Percentiles rank a stretch among this genome's conserved stretches.
phyloP scores from a whole-genome alignment of 1,139 yeast species.

The Schizosaccharomyces versatilis region DNA sequence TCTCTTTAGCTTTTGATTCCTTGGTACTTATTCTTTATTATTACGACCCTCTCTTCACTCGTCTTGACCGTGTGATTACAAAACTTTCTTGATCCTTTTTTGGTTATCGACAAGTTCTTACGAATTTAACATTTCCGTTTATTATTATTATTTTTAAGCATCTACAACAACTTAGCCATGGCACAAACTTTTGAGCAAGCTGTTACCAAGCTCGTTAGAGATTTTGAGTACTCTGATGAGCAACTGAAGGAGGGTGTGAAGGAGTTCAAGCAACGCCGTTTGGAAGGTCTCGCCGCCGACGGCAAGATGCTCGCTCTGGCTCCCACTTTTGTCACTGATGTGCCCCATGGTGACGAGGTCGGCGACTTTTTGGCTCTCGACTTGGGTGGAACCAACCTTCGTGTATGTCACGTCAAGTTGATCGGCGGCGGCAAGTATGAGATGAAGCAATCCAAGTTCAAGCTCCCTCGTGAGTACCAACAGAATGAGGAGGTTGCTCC shows the following conservation, averaged over 20 bases:
- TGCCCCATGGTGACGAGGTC: constrained; percentile 62
- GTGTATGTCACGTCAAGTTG: constrained; percentile 66
- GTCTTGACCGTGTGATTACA: background rate
- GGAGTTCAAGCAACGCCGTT: constrained; percentile 7
- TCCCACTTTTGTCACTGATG: constrained; percentile 32
- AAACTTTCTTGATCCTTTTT: too few species aligned
- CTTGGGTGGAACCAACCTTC: constrained; percentile 70
- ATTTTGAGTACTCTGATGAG: background rate
- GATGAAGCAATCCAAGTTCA: constrained; percentile 47
- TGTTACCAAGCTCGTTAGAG: background rate
- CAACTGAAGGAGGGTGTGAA: background rate
- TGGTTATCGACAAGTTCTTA: too few species aligned
- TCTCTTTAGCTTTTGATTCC: background rate
- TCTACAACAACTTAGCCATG: background rate
- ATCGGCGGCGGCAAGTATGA: constrained; percentile 62
- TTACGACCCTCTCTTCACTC: background rate
- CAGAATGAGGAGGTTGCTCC: constrained; percentile 31
- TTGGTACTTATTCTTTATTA: background rate
- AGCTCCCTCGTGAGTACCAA: constrained; percentile 56
- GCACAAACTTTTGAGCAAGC: background rate
- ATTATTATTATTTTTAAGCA: too few species aligned
- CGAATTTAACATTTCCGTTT: too few species aligned
- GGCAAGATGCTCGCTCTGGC: constrained; percentile 14
- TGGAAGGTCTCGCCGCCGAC: constrained; percentile 9
- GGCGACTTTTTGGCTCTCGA: constrained; percentile 68